Conservation (phyloP, 345 rosid genomes). For the Mallotus nudiflorus region DNA sequence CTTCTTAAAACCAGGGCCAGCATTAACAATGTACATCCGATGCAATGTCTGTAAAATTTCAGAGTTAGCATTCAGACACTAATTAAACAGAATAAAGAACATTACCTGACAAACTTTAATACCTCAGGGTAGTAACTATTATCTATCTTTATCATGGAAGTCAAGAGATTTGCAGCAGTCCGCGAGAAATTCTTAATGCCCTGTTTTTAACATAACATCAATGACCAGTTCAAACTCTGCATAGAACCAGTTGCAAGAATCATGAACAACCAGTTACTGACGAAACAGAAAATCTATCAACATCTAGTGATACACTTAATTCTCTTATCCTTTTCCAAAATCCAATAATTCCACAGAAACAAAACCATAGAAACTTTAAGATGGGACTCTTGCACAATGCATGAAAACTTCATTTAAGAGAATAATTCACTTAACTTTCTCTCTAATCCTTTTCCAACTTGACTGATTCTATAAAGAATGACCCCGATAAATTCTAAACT, state of each 20-base stretch:
- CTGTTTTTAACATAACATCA: conserved; percentile 45
- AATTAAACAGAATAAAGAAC: conserved; percentile 11
- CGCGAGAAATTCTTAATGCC: conserved; percentile 86
- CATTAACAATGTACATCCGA: conserved; percentile 87
- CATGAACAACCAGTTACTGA: background rate
- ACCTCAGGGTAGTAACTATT: conserved; percentile 96
- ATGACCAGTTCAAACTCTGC: conserved; percentile 26
- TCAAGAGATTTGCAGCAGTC: conserved; percentile 82
- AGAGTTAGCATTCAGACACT: conserved; percentile 18
- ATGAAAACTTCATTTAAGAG: background rate
- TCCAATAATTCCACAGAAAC: background rate
- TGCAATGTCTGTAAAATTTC: conserved; percentile 68
- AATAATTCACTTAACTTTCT: background rate
- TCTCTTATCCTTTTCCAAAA: conserved; percentile 8
- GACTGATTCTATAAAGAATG: background rate
- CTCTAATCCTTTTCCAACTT: background rate
- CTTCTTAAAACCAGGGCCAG: conserved; percentile 92
- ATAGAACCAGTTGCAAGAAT: conserved; percentile 10
- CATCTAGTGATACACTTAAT: background rate
- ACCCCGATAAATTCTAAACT: background rate
- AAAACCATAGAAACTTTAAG: background rate
- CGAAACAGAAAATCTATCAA: background rate
- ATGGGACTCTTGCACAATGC: too few relatives aligned
- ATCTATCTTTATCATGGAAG: conserved; percentile 77
- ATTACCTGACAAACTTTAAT: conserved; percentile 17